Evolutionary conservation across 2,329 filamentous ascomycete genomes (phyloP), one percentile per base, ranked within the genome.

Genomic region (Fonsecaea multimorphosa): DNA sequence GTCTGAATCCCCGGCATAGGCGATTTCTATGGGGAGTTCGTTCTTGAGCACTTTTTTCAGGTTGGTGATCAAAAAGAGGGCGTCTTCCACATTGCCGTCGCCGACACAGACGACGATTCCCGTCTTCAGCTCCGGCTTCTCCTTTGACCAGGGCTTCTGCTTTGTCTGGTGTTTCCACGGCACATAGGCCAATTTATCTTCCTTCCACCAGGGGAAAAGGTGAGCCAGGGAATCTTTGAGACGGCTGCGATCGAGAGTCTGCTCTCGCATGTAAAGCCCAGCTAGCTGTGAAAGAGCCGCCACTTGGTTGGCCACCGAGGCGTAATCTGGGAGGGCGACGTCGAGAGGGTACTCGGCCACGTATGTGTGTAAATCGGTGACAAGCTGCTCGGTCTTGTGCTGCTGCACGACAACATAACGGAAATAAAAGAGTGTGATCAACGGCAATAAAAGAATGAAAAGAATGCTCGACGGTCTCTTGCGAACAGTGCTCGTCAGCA

Each of bases 31-130:
- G 27, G 67, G 67, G 11, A 68, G 54, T 11, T 55, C 58, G 1
- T 49, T 65, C 12, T 61, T 38, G 38, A 65, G 58, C 5, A 69
- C 67, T 44, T 65, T 62, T 27, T 64, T 62, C 3, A 70, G 67
- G 12, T 51, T 65, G 3, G 32, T 55, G 27, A 70, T 67, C 24
- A 69, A 58, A 40, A 69, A 67, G 24, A 53, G 60, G 19, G 64
- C 61, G 40, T 65, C 56, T 27, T 63, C 29, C 29, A 68, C 58
- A 12, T 58, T 65, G 8, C 49, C 40, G 6, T 29, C 29, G 1
- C 65, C 65, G 3, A 61, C 65, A 55, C 61, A 64, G 22, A 68
- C 62, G n/a, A 69, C 67, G 29, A 69, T 59, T 3, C 67, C 67
- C 22, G 58, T 64, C 38, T 40, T 24, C 44, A 24, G 44, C 5